Evolutionary conservation across 306 rosid species (phyloP), one percentile per base, ranked within the genome.

Genomic region (Vigna radiata): DNA sequence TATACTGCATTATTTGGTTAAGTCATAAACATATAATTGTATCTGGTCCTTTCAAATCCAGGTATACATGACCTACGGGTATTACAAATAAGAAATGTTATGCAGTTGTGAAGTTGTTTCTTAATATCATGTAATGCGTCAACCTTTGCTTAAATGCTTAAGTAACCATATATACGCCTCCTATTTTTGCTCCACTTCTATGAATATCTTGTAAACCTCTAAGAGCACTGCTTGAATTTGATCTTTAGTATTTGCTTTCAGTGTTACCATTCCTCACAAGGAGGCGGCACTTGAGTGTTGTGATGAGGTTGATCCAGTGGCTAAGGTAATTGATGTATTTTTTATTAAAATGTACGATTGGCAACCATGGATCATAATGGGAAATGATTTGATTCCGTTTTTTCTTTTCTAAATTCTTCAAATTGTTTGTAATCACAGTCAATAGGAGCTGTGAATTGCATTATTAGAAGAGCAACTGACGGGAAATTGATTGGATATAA

Each of bases 241-340:
- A 83, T 73, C 59, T 46, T 74, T 49, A 46, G 74, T 77, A 47
- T 77, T 81, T 76, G 56, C 58, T 81, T 72, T 53, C 92, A 95
- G 98, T 64, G 81, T 86, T 64, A 86, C 92, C 48, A 90, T 89
- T 87, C 97, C 98, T 39, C 91, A 95, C 90, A 95, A 92, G 87
- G 97, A 95, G 80, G 85, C 86, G 2, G 91, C 96, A 61, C 76
- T 92, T 23, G 79, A 81, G 81, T 90, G 87, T 67, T 95, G 97
- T 75, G 98, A 95, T 16, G 97, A 92, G 83, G 96, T 95, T 47
- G 97, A 92, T 85, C 97, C 97, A 65, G 87, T 92, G 53, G 98
- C 93, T 54, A 89, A 90, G 97, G 98, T 95, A 88, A 58, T 47
- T 47, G 70, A 50, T 43, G 70, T 25, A 41, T 80, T 16, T 77